Base-by-base conservation (phyloP, 83 land plant species). In the Picea abies region DNA sequence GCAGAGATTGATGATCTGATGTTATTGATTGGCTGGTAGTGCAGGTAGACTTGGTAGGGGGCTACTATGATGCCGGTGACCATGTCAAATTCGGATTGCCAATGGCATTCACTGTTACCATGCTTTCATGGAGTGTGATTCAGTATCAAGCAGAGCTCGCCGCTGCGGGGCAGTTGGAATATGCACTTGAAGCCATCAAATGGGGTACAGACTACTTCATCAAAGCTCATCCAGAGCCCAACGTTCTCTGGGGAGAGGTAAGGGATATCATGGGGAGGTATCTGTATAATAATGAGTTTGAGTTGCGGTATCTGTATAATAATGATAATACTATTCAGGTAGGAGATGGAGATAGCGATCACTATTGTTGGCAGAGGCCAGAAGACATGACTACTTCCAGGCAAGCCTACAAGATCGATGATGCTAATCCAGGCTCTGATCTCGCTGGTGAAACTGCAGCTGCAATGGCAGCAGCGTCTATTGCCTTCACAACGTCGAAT, bases 181-280 rank as follows among this genome's bases (percentile, higher is more conserved):
- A 92, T 73, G 80, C 90, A 0, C 11, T 96, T 35, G 85, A 85
- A 6, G 93, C 97, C 62, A 91, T 96, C 70, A 84, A 82, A 79
- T 96, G 98, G 98, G 98, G 93, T 5, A 94, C 95, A 26, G 97
- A 96, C 79, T 96, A 96, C 82, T 84, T 96, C 87, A 76, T 96
- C 86, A 96, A 91, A 76, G 97, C 97, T 29, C 92, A 91, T 81
- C 73, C 87, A 11, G 83, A 90, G 80, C 91, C 92, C 52, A 80
- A 90, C 64, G 84, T 87, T 14, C 86, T 96, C 5, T 96, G 93
- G 93, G 95, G 82, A 17, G 88, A 95, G 96, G 56, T 49, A 49
- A 49, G 56, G 56, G 12, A 49, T 2, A 49, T 49, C 52, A 49
- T 9, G 11, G 52, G 41, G 2, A 52, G 11, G 3, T 23, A 22